Evolutionary conservation across 1,139 yeast genomes (phyloP).

Genomic region (Hemisphaericaspora subhashii): DNA sequence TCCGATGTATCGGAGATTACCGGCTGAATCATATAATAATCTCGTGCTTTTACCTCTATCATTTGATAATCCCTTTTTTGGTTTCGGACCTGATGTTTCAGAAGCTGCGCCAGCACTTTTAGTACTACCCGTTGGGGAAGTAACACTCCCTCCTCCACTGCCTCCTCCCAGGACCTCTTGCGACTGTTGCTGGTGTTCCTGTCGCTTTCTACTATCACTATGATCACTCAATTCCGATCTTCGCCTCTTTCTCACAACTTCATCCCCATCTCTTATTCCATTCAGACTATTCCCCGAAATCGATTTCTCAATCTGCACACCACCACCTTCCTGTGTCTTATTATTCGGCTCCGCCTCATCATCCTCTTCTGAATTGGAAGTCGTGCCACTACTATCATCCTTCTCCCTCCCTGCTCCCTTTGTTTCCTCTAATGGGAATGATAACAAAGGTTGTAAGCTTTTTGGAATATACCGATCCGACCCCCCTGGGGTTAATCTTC

Average conservation of each 20-base stretch:
- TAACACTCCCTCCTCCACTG: no score
- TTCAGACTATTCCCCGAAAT: neutral
- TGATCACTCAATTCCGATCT: constrained; percentile 1
- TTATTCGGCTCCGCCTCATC: neutral
- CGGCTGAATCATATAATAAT: constrained; percentile 11
- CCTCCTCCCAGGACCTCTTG: no score
- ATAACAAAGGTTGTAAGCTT: constrained; percentile 12
- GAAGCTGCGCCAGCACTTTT: constrained; percentile 1
- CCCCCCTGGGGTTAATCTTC: constrained; percentile 1
- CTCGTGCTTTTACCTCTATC: constrained; percentile 8
- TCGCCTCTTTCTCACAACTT: constrained; percentile 1
- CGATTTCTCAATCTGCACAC: neutral
- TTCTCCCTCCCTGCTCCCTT: neutral
- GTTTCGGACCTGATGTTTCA: no score
- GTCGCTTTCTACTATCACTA: no score
- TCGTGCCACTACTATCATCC: neutral
- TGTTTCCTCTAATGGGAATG: constrained; percentile 10
- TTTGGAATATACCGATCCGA: constrained; percentile 11
- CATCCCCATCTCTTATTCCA: neutral
- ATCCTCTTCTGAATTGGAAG: constrained; percentile 4
- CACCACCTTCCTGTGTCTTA: neutral
- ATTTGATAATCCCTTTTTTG: constrained; percentile 5
- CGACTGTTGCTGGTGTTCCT: neutral
- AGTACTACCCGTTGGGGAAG: constrained; percentile 3
- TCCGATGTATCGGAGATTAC: constrained; percentile 22